phyloP scores from a whole-genome alignment of 2,329 filamentous ascomycete species.

The Cytospora schulzeri region DNA sequence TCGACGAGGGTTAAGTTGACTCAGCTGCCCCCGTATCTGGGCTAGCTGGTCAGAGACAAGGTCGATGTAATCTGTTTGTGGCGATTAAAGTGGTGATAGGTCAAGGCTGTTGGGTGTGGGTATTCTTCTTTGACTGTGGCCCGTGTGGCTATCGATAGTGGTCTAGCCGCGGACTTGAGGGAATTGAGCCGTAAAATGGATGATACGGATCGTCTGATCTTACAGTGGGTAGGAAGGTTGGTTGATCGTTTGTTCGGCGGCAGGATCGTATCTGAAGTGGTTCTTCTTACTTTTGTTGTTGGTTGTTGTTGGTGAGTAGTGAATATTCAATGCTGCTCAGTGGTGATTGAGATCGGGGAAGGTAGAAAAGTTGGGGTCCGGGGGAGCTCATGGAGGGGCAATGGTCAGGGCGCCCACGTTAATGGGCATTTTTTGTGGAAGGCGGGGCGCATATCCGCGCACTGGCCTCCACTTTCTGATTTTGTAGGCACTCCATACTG shows the following conservation, averaged over 20 bases:
- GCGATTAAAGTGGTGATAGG: slow-evolving; percentile 14
- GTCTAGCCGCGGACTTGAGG: neutral
- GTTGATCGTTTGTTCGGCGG: neutral
- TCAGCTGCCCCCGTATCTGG: slow-evolving; percentile 12
- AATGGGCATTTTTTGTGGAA: slow-evolving; percentile 6
- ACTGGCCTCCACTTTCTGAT: neutral
- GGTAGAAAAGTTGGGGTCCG: neutral
- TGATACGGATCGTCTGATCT: neutral
- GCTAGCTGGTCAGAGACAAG: slow-evolving; percentile 23
- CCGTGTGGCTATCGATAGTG: neutral
- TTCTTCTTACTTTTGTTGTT: neutral
- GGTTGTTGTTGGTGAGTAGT: neutral
- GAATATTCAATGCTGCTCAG: too few relatives aligned
- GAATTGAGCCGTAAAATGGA: neutral
- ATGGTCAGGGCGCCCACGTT: neutral
- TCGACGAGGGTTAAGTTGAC: neutral
- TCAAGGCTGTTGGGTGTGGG: neutral
- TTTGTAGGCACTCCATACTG: neutral
- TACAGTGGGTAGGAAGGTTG: neutral
- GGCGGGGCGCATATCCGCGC: slow-evolving; percentile 6
- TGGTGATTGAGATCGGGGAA: neutral
- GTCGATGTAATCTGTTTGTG: slow-evolving; percentile 16
- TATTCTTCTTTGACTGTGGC: neutral
- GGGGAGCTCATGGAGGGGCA: neutral
- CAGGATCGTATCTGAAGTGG: neutral